Percentiles rank a stretch among this genome's conserved stretches.
phyloP scores from a whole-genome alignment of 2,329 filamentous ascomycete species.

The Pezicula rhizophila region DNA sequence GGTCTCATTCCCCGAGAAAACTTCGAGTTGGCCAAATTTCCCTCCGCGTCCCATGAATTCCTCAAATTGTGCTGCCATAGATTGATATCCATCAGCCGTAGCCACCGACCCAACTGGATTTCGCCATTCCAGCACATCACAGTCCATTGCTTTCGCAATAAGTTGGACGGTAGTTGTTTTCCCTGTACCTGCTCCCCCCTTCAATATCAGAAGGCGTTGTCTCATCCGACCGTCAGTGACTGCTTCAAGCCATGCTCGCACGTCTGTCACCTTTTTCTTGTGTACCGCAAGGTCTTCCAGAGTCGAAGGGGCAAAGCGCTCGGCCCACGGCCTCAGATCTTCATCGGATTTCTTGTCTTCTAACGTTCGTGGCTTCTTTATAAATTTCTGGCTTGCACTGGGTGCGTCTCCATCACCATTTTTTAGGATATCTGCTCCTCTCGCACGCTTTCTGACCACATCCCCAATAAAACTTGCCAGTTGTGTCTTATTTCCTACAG shows the following conservation, averaged over 20 bases:
- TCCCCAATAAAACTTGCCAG: constrained; percentile 49
- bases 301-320: constrained; percentile 69
- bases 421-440: constrained; percentile 28
- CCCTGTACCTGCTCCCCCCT: constrained; percentile 83
- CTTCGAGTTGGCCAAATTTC: constrained; percentile 68
- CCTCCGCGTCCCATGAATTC: constrained; percentile 82
- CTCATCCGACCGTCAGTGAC: constrained; percentile 59
- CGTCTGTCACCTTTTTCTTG: constrained; percentile 87
- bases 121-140: constrained; percentile 82
- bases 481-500: constrained; percentile 43
- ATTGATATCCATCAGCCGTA: constrained; percentile 56
- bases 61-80: constrained; percentile 76
- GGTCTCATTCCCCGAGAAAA: constrained; percentile 23
- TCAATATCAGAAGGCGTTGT: constrained; percentile 75
- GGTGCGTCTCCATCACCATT: constrained; percentile 15
- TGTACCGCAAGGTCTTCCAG: constrained; percentile 87
- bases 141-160: constrained; percentile 69
- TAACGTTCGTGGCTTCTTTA: constrained; percentile 30
- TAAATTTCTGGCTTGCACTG: constrained; percentile 44
- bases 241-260: constrained; percentile 73
- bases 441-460: constrained; percentile 48
- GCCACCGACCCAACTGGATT: constrained; percentile 64
- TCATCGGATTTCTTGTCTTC: constrained; percentile 32
- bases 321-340: constrained; percentile 76
- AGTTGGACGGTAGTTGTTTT: constrained; percentile 85